These are phyloP conservation scores for Venturiaceae sp. DNA, from an alignment of 2,329 filamentous ascomycete species.

Conservation along the genomic window DNA sequence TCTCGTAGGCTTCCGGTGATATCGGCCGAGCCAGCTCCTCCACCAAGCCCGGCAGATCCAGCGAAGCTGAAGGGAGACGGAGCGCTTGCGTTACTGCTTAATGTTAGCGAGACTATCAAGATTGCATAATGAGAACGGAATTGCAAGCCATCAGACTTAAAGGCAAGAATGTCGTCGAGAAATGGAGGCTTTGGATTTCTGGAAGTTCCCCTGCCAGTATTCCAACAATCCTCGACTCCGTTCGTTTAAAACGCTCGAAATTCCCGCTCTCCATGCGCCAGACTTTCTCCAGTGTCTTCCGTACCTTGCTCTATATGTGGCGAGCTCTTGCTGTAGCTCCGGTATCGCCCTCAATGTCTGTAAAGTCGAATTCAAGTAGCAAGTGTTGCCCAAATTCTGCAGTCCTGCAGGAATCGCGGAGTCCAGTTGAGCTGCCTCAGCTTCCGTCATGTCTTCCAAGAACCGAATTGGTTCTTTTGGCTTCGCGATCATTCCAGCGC, in stretches of 20 bases:
- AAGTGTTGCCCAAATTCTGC: constrained; percentile 92
- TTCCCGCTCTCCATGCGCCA: constrained; percentile 2
- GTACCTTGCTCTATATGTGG: constrained; percentile 45
- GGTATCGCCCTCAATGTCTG: constrained; percentile 83
- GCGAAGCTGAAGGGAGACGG: constrained; percentile 4
- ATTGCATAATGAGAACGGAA: background rate
- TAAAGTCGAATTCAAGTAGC: constrained; percentile 96
- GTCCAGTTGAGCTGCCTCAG: constrained; percentile 72
- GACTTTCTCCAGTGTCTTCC: constrained; percentile 18
- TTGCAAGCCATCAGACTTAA: too few relatives aligned
- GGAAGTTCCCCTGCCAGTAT: too few relatives aligned
- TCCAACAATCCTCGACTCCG: background rate
- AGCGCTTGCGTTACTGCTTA: background rate
- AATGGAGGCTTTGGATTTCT: too few relatives aligned
- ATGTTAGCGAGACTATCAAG: background rate
- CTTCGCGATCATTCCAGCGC: constrained; percentile 43
- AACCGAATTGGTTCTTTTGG: constrained; percentile 81
- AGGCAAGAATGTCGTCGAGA: too few relatives aligned
- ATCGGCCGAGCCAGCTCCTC: constrained; percentile 45
- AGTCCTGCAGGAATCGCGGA: constrained; percentile 83
- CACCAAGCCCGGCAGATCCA: constrained; percentile 1
- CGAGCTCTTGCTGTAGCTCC: constrained; percentile 74
- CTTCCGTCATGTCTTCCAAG: constrained; percentile 94
- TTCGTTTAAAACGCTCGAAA: too few relatives aligned
- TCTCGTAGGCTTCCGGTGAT: constrained; percentile 69